Conservation (phyloP, 805 yeast genomes). For the Ascoidea asiatica region DNA sequence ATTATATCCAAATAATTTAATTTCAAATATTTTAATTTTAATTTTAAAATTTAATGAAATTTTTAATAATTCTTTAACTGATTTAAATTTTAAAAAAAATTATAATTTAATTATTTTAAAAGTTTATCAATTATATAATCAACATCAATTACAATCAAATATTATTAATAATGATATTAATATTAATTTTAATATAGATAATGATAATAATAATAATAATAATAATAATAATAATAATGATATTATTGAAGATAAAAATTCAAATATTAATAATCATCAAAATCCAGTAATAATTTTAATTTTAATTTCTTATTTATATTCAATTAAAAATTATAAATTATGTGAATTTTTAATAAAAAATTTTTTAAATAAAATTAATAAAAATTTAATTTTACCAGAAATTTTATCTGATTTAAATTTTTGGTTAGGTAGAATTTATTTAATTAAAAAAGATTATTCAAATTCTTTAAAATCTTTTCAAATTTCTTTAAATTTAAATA, state of each 20-base stretch:
- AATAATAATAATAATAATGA: conserved; percentile 20
- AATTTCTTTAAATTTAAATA: conserved; percentile 55
- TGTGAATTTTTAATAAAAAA: conserved; percentile 43
- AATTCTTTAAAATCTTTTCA: conserved; percentile 53
- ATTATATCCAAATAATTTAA: conserved; percentile 43
- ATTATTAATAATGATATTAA: background rate
- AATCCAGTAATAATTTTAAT: conserved; percentile 54
- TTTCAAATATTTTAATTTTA: conserved; percentile 53
- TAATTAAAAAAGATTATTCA: conserved; percentile 36
- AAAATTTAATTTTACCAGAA: conserved; percentile 22
- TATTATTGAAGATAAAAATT: too few relatives aligned
- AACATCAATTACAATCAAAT: background rate
- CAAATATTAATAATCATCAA: conserved; percentile 25
- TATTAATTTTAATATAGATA: conserved; percentile 1
- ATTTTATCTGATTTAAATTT: conserved; percentile 51
- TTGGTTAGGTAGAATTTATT: conserved; percentile 79
- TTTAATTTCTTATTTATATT: conserved; percentile 58
- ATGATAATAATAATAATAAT: background rate
- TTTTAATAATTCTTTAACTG: conserved; percentile 38
- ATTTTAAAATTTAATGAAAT: conserved; percentile 57
- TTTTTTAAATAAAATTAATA: conserved; percentile 16
- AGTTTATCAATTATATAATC: conserved; percentile 6
- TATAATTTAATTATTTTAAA: conserved; percentile 44
- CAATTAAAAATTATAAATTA: conserved; percentile 44
- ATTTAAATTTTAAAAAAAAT: conserved; percentile 43